Base-by-base conservation (phyloP, 202 grass and related monocot genomes). In the Bolboschoenoplectus hybrid region DNA sequence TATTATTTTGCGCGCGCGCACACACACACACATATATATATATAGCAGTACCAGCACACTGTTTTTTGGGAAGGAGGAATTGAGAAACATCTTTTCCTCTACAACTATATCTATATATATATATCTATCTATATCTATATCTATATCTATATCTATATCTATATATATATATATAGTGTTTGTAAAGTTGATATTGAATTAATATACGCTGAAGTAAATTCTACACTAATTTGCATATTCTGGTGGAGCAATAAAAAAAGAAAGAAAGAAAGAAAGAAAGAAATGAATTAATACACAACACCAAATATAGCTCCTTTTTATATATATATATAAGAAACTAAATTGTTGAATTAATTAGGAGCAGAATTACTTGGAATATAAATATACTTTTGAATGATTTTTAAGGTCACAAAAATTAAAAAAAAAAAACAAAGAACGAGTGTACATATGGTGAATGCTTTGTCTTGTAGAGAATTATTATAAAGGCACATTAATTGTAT, bases 361-460 rank as follows among this genome's bases (percentile, higher is more conserved):
- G 10, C 4, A 32, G 0, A 53, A 16, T 76, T 2, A 36, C 19
- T 38, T 76, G 53, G 73, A 55, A 55, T 55, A 26, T 52, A 36
- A 76, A 13, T 26, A 26, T 26, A 26, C 9, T 76, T 12, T 9
- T 38, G 49, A 55, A 55, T n/a, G 2, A n/a, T 35, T 55, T 60
- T 41, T 9, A 9, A 40, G 26, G 53, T 53, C 46, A 6, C 7
- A 39, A 58, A 55, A 58, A 17, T 10, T 77, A 0, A 75, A 35
- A 19, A n/a, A 6, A 57, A 0, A 2, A 57, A 57, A 26, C 26
- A 26, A 40, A 57, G 13, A n/a, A 57, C 5, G 17, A 40, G 11
- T 79, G 14, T 58, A 79, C 34, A 58, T 79, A 58, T 52, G 58
- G 35, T 79, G 13, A 79, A 9, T 79, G 51, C 52, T 79, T 79